phyloP scores from a whole-genome alignment of 768 basidiomycete genomes.

The Sistotremastrum niveocremeum region DNA sequence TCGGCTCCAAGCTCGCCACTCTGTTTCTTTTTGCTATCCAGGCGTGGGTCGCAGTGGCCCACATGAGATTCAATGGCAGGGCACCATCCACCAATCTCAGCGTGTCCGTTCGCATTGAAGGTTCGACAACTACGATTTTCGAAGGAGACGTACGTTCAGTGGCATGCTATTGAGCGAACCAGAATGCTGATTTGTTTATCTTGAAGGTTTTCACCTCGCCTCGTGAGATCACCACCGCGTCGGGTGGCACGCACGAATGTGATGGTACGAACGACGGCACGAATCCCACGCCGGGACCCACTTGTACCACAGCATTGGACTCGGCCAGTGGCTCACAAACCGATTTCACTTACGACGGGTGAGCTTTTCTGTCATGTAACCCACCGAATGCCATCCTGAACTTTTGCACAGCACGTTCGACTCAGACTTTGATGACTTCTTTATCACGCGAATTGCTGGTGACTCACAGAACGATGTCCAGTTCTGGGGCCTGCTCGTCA shows the following conservation, averaged over 20 bases:
- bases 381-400: too few relatives aligned
- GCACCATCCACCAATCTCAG: too few relatives aligned
- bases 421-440: slow-evolving; percentile 28
- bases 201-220: slow-evolving; percentile 26
- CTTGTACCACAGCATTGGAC: slow-evolving; percentile 31
- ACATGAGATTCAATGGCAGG: too few relatives aligned
- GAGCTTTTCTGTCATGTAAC: slow-evolving; percentile 1
- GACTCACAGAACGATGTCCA: slow-evolving; percentile 17
- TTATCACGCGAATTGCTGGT: slow-evolving; percentile 26
- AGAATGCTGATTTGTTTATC: too few relatives aligned
- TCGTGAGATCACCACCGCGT: slow-evolving; percentile 25
- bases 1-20: too few relatives aligned
- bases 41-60: too few relatives aligned
- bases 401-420: too few relatives aligned
- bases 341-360: slow-evolving; percentile 30
- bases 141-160: too few relatives aligned
- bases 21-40: too few relatives aligned
- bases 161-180: too few relatives aligned
- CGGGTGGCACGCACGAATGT: slow-evolving; percentile 28
- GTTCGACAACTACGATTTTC: too few relatives aligned
- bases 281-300: slow-evolving; percentile 25
- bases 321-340: slow-evolving; percentile 1
- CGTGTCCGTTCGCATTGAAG: too few relatives aligned
- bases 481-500: slow-evolving; percentile 26
- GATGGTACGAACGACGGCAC: slow-evolving; percentile 28